Percentiles rank a stretch among this genome's conserved stretches.
Evolutionary conservation across 805 yeast genomes (phyloP).

Genomic region (Hanseniaspora thailandica): DNA sequence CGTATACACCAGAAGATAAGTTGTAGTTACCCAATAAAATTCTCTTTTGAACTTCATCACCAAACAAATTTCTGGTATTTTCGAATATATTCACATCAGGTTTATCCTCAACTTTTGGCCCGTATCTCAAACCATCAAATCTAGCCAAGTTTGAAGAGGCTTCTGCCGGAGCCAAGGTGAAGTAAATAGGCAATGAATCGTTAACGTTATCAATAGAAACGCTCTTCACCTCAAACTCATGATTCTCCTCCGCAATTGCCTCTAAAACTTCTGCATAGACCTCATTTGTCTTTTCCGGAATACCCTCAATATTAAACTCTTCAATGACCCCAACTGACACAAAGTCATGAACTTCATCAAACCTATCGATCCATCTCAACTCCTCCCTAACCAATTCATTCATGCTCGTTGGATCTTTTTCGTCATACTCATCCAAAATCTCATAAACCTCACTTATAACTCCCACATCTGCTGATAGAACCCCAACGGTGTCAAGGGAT

Average conservation of each 20-base stretch:
- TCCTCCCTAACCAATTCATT: slow-evolving; percentile 28
- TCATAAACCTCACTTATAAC: slow-evolving; percentile 39
- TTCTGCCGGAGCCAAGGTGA: slow-evolving; percentile 81
- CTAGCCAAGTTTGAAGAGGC: slow-evolving; percentile 86
- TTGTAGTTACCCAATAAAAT: slow-evolving; percentile 79
- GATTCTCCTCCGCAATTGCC: slow-evolving; percentile 30
- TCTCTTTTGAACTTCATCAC: slow-evolving; percentile 72
- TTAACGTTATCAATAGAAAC: slow-evolving; percentile 63
- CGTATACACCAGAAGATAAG: slow-evolving; percentile 56
- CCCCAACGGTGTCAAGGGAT: slow-evolving; percentile 87
- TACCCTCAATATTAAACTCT: slow-evolving; percentile 50
- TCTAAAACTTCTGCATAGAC: slow-evolving; percentile 39
- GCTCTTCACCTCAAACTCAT: slow-evolving; percentile 38
- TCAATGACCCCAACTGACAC: slow-evolving; percentile 60
- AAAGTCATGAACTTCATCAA: slow-evolving; percentile 13
- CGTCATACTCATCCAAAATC: slow-evolving; percentile 50
- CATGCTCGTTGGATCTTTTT: slow-evolving; percentile 68
- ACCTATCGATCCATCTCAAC: slow-evolving; percentile 12
- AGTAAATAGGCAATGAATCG: slow-evolving; percentile 65
- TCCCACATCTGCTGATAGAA: slow-evolving; percentile 44
- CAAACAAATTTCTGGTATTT: slow-evolving; percentile 55
- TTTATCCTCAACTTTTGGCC: slow-evolving; percentile 36
- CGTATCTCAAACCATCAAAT: slow-evolving; percentile 84
- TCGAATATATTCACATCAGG: slow-evolving; percentile 34
- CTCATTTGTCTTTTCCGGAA: slow-evolving; percentile 36